Evolutionary conservation across 140 eudicot genomes (phyloP), one percentile per base, ranked within the genome.

Genomic region (Senecio squalidus): DNA sequence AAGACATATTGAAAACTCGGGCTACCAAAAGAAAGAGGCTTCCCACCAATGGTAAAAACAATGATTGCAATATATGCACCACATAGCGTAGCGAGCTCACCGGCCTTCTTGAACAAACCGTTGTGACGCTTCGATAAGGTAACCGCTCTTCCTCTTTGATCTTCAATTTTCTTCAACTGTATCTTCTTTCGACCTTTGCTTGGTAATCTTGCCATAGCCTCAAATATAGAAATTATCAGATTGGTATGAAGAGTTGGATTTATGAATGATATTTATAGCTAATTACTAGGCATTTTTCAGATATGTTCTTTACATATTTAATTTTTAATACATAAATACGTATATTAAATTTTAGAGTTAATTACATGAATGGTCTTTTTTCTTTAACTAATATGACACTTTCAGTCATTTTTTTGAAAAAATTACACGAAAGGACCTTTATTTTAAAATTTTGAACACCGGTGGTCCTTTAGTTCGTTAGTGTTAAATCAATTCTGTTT

Each of bases 41-140:
- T 71, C 15, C 76, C 70, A 1, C 70, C 16, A 0, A 62, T 2
- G 43, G 65, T 62, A 44, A 62, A 62, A 26, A 62, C 20, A 16
- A 62, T 61, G 15, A 71, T 29, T 2, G 43, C 76, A 22, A 71
- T 60, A 1, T 71, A 28, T 4, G 18, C 70, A 15, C 64, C 58
- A 40, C 76, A 71, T 25, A 71, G 30, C 0, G 76, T 71, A 5
- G 71, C 44, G 1, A 74, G 43, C 45, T 74, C 79, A 5, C 57
- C 33, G 0, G 74, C 70, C 31, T 67, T 74, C 41, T 73, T 74
- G 20, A 59, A 74, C 6, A 74, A 36, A 15, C 74, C 70, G 0
- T 6, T 1, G 16, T 69, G 31, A 7, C 79, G 69, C 21, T 74
- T 74, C 6, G 79, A 66, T 3, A 74, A 52, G 26, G 65, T 60